phyloP scores from a whole-genome alignment of 352 stramenopile species.

The Phytophthora sansomeana region DNA sequence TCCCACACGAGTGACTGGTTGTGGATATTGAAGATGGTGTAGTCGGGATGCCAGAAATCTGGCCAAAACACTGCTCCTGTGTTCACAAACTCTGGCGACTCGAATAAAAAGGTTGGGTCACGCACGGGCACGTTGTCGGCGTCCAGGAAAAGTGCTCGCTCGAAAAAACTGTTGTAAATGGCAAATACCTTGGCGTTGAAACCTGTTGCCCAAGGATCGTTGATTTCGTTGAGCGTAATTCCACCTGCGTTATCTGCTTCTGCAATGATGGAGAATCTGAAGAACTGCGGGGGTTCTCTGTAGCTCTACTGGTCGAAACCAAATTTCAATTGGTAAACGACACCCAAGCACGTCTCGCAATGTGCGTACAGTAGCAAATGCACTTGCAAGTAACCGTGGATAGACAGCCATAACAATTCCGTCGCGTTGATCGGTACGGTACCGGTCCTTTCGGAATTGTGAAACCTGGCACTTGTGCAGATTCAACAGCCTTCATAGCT shows the following conservation, averaged over 20 bases:
- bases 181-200: constrained; percentile 63
- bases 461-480: constrained; percentile 25
- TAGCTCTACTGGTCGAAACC: constrained; percentile 50
- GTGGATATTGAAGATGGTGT: constrained; percentile 77
- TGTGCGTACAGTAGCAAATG: constrained; percentile 49
- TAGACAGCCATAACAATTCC: constrained; percentile 70
- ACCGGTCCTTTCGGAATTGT: constrained; percentile 29
- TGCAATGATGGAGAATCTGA: constrained; percentile 3
- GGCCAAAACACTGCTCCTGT: constrained; percentile 74
- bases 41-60: constrained; percentile 67
- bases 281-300: not conserved
- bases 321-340: constrained; percentile 62
- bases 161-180: constrained; percentile 54
- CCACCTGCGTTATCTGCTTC: constrained; percentile 7
- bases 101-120: constrained; percentile 66
- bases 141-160: constrained; percentile 64
- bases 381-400: constrained; percentile 53
- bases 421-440: constrained; percentile 16
- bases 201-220: constrained; percentile 35
- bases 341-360: constrained; percentile 50
- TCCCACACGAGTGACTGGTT: constrained; percentile 63
- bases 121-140: constrained; percentile 58
- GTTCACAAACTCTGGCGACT: constrained; percentile 39
- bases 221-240: constrained; percentile 43
- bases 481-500: constrained; percentile 28